phyloP scores from a whole-genome alignment of 768 basidiomycete genomes.

The Naematelia aurantialba region DNA sequence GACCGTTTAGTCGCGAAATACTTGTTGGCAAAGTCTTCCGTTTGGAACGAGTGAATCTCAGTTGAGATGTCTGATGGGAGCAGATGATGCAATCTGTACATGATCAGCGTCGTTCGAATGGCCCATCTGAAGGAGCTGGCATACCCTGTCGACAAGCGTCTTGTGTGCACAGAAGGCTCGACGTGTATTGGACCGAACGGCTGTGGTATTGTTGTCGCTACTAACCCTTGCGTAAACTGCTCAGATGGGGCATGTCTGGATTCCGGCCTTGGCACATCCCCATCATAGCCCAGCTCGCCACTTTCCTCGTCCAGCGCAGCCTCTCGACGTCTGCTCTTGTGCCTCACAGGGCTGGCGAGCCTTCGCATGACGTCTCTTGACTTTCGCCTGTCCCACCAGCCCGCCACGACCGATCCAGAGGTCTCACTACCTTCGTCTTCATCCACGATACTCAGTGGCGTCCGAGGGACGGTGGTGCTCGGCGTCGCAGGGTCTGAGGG shows the following conservation, averaged over 20 bases:
- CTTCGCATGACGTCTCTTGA: slow-evolving; percentile 10
- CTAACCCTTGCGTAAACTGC: neutral
- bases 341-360: slow-evolving; percentile 10
- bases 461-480: neutral
- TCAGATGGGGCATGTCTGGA: neutral
- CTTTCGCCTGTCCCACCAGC: slow-evolving; percentile 29
- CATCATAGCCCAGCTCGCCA: neutral
- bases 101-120: neutral
- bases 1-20: slow-evolving; percentile 89
- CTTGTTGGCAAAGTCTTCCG: slow-evolving; percentile 76
- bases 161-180: slow-evolving; percentile 11
- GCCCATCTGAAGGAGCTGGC: neutral
- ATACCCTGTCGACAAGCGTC: slow-evolving; percentile 20
- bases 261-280: neutral
- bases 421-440: slow-evolving; percentile 21
- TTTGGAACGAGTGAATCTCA: slow-evolving; percentile 81
- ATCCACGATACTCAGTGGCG: slow-evolving; percentile 13
- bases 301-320: neutral
- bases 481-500: neutral
- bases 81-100: slow-evolving; percentile 64
- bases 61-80: slow-evolving; percentile 74
- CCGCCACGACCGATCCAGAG: slow-evolving; percentile 14
- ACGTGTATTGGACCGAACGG: slow-evolving; percentile 4
- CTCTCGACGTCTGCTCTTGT: neutral
- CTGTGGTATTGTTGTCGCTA: neutral